These are phyloP conservation scores for Suillus bovinus DNA, from an alignment of 768 basidiomycete species.

Conservation along the genomic window DNA sequence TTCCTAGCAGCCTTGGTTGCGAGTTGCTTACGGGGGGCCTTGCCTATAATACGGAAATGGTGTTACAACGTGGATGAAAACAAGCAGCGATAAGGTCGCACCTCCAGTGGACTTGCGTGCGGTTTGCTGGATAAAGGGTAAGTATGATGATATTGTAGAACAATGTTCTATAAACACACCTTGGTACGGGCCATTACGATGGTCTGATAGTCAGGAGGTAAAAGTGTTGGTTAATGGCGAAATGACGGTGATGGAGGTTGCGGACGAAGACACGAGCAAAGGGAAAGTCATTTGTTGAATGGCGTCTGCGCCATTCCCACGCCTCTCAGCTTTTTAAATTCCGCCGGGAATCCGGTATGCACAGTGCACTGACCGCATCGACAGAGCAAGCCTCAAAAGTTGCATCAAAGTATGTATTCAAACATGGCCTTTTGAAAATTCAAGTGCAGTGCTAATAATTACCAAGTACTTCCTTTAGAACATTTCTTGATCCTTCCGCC, in stretches of 20 bases:
- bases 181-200: conserved; percentile 83
- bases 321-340: conserved; percentile 27
- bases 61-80: conserved; percentile 19
- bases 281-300: conserved; percentile 20
- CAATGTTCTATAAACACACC: conserved; percentile 39
- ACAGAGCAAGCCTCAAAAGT: not conserved
- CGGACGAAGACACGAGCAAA: conserved; percentile 9
- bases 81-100: conserved; percentile 37
- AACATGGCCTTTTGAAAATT: not conserved
- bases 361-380: conserved; percentile 31
- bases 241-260: conserved; percentile 10
- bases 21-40: conserved; percentile 92
- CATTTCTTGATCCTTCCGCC: not conserved
- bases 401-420: not conserved
- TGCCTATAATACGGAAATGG: conserved; percentile 49
- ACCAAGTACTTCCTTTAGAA: not conserved
- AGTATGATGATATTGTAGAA: conserved; percentile 11
- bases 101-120: conserved; percentile 99
- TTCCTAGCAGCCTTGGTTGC: conserved; percentile 95
- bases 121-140: conserved; percentile 69
- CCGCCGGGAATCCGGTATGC: conserved; percentile 22
- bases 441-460: not conserved
- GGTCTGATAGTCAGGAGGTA: not conserved
- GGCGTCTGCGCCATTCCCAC: conserved; percentile 27
- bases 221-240: conserved; percentile 1